Percentiles rank a stretch among this genome's conserved stretches.
These are phyloP conservation scores for Sporisorium sorghi DNA, from an alignment of 1,284 basidiomycete species.

Conservation along the genomic window DNA sequence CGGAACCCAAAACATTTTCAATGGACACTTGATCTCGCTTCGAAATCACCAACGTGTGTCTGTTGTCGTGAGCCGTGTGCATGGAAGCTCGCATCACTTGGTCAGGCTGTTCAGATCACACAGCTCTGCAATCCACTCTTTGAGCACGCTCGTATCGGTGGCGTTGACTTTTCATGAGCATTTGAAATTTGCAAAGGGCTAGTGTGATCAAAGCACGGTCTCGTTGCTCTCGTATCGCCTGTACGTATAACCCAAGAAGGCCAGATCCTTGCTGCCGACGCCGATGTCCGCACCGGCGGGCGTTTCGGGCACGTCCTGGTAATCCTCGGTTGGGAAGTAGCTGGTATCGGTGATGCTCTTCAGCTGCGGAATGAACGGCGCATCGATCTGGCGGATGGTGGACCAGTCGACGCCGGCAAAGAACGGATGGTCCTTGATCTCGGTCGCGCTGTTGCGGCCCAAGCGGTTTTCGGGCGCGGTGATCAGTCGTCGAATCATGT, in stretches of 20 bases:
- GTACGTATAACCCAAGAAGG: conserved; percentile 68
- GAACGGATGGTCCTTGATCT: conserved; percentile 93
- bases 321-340: conserved; percentile 97
- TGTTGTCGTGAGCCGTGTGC: neutral
- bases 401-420: conserved; percentile 97
- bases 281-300: conserved; percentile 62
- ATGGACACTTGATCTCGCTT: neutral
- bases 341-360: conserved; percentile 87
- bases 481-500: conserved; percentile 87
- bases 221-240: conserved; percentile 67
- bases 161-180: no score
- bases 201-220: no score
- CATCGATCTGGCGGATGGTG: conserved; percentile 88
- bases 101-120: neutral
- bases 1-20: neutral
- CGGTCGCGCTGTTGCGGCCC: conserved; percentile 76
- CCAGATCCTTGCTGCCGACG: conserved; percentile 65
- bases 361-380: conserved; percentile 93
- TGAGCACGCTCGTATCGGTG: no score
- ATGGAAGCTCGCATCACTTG: neutral
- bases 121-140: no score
- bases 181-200: no score
- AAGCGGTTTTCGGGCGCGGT: conserved; percentile 84
- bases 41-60: neutral
- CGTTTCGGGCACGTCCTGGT: conserved; percentile 81